Evolutionary conservation across 1,284 basidiomycete genomes (phyloP), one percentile per base, ranked within the genome.

Genomic region (Moniliella sp.): DNA sequence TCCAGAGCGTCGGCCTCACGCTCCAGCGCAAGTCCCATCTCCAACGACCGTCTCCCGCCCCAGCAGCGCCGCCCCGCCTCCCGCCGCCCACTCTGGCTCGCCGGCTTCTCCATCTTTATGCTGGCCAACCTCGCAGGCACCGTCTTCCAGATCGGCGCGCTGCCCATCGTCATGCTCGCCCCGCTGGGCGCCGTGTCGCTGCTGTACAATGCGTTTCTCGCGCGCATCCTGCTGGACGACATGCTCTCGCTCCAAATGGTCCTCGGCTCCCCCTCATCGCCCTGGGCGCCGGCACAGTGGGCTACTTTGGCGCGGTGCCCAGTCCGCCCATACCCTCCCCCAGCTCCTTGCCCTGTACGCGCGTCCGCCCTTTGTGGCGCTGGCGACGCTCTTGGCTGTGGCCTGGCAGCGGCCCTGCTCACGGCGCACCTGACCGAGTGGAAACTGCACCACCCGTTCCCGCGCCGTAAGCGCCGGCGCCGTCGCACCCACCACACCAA

Each of bases 11-110:
- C 27, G 69, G 84, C 11, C 69, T 94, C 23, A 91, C 86, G 16
- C 76, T 94, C 40, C 84, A 93, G 61, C 74, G 86, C 43, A 86
- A 88, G 66, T 84, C 80, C 48, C 84, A 93, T 67, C 71, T 93
- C 23, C 65, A 78, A 91, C 56, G 77, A 83, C 45, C 62, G 66
- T 3, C 65, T 77, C 7, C 75, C 81, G 2, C 67, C 73, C 29
- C 57, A 32, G 7, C 32, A 38, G 16, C 50, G 46, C 7, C 31
- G 34, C 17, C 37, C 43, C 1, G 51, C 50, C 33, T 55, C 48
- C 50, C 45, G 39, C 13, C 47, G 51, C 10, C 56, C 56, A n/a
- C 25, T 53, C 12, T 59, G 53, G 54, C 38, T 59, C 13, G 13
- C 49, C 8, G 84, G 84, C 7, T 86, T 91, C 51, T 64, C 66